Base-by-base conservation (phyloP, 306 rosid genomes). In the Cucurbita pepo region DNA sequence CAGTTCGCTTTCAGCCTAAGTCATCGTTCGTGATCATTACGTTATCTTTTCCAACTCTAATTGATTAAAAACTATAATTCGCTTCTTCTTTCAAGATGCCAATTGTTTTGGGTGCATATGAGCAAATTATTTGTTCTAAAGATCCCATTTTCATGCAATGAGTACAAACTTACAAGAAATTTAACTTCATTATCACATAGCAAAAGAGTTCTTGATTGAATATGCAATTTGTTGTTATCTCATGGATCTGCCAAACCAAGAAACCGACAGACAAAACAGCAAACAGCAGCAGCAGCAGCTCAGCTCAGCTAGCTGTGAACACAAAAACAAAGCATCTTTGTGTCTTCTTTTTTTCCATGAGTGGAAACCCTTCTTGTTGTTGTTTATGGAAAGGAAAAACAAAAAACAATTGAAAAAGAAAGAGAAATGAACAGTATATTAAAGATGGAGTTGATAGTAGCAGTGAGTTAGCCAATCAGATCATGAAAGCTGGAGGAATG, bases 401-500 rank as follows among this genome's bases (percentile, higher is more conserved):
- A 5, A 44, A 64, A 63, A 63, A 30, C 3, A 30, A 4, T 22
- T 3, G 34, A 60, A 30, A 16, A 69, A 41, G 50, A 64, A 12
- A 48, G 71, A 69, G 45, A 64, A 37, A 16, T 7, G 30, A 10
- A 47, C 74, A 69, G 74, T 69, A 69, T 51, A 34, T 51, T 4
- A 69, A 69, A 69, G 74, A 48, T 48, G 57, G 30, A 67, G 48
- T 30, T 30, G 56, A 47, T 47, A 22, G 56, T 22, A 47, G 73
- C 56, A 69, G 73, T 69, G 57, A 69, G 57, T 69, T 14, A 69
- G 73, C 73, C 73, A 69, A 48, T 69, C 8, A 69, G 73, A 54
- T 50, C 38, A 48, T 69, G 74, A 69, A 69, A 69, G 59, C 30
- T 69, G 74, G 59, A 69, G 58, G 74, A 69, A 69, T 69, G 74